Conservation (phyloP, 1,139 yeast species). For the Geotrichum cucujoidarum region DNA sequence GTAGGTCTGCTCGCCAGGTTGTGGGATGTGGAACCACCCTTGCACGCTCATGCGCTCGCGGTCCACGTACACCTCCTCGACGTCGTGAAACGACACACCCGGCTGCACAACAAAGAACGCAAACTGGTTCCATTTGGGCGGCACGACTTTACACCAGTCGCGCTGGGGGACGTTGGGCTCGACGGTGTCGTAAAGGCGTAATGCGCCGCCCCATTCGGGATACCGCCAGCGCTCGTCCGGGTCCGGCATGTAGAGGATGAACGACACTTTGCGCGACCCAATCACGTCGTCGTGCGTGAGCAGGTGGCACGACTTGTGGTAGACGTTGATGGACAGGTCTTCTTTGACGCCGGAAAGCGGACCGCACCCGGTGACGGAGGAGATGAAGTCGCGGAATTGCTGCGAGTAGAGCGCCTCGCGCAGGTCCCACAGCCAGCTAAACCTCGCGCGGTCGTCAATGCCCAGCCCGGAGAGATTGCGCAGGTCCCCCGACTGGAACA, state of each 20-base stretch:
- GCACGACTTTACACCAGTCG: conserved; percentile 62
- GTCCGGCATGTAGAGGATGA: conserved; percentile 85
- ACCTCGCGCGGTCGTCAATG: conserved; percentile 63
- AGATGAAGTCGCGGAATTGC: conserved; percentile 74
- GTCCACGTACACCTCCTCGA: conserved; percentile 90
- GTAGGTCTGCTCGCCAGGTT: conserved; percentile 81
- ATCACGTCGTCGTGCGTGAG: conserved; percentile 98
- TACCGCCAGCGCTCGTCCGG: conserved; percentile 81
- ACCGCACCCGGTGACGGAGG: conserved; percentile 80
- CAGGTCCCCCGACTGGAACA: conserved; percentile 90
- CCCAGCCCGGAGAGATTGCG: conserved; percentile 87
- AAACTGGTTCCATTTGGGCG: conserved; percentile 93
- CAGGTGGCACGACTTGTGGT: conserved; percentile 88
- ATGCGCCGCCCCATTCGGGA: conserved; percentile 84
- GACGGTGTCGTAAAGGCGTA: conserved; percentile 79
- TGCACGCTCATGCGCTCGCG: conserved; percentile 87
- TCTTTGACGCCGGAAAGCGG: conserved; percentile 82
- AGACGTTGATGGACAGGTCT: conserved; percentile 88
- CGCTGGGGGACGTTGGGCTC: conserved; percentile 86
- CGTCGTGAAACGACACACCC: conserved; percentile 94
- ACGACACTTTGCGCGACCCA: conserved; percentile 89
- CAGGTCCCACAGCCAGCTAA: conserved; percentile 69
- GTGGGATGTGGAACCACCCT: conserved; percentile 99
- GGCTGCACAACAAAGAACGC: conserved; percentile 96
- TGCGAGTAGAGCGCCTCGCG: conserved; percentile 85